phyloP scores from a whole-genome alignment of 1,139 yeast genomes.

The Hansenula sp. region DNA sequence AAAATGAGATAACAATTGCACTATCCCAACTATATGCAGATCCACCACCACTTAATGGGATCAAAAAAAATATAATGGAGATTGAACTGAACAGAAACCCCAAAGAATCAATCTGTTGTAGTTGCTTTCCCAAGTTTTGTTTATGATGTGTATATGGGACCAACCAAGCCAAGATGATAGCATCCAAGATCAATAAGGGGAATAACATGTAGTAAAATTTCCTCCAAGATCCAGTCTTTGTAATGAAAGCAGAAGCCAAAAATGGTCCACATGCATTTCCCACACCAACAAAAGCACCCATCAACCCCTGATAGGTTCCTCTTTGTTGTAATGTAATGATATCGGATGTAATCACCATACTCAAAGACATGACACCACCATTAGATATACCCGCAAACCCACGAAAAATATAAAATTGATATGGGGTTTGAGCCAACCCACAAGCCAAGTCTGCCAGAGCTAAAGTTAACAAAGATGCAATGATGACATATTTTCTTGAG shows the following conservation, averaged over 20 bases:
- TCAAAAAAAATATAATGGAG: conserved; percentile 37
- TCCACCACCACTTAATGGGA: conserved; percentile 52
- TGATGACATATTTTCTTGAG: conserved; percentile 32
- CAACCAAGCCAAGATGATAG: not conserved
- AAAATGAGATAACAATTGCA: conserved; percentile 40
- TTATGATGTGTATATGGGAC: conserved; percentile 4
- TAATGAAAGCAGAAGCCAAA: conserved; percentile 38
- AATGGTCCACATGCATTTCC: conserved; percentile 54
- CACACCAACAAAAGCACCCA: conserved; percentile 45
- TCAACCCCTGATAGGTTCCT: conserved; percentile 26
- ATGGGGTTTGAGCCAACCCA: conserved; percentile 27
- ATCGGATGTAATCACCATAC: conserved; percentile 34
- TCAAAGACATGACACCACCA: conserved; percentile 33
- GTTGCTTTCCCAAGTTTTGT: conserved; percentile 24
- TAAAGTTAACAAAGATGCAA: conserved; percentile 32
- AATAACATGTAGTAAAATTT: conserved; percentile 31
- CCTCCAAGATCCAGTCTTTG: not conserved
- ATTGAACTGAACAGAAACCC: conserved; percentile 43
- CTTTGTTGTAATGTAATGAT: conserved; percentile 33
- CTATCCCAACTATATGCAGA: conserved; percentile 45
- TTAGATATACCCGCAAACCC: conserved; percentile 36
- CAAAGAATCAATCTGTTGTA: conserved; percentile 39
- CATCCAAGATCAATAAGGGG: conserved; percentile 33
- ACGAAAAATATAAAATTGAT: conserved; percentile 32
- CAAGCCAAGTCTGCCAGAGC: conserved; percentile 31